phyloP scores from a whole-genome alignment of 2,329 filamentous ascomycete species.

The Trichoderma harzianum region DNA sequence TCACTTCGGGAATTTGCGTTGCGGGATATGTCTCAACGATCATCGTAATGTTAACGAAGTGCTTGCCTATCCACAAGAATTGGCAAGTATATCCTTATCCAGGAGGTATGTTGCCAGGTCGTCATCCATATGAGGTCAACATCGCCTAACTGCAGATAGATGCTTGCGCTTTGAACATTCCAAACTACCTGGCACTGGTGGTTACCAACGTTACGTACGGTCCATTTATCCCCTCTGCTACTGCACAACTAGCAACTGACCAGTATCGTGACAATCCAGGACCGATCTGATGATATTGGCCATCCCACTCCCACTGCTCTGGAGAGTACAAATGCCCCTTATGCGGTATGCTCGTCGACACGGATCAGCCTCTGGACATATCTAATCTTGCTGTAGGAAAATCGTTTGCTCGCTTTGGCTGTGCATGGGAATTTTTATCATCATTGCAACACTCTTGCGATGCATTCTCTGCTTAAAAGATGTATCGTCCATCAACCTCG shows the following conservation, averaged over 20 bases:
- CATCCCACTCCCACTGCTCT: constrained; percentile 26
- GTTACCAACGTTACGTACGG: constrained; percentile 26
- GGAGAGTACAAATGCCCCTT: constrained; percentile 25
- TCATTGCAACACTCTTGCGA: constrained; percentile 25
- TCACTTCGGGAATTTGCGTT: constrained; percentile 21
- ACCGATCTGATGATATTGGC: constrained; percentile 26
- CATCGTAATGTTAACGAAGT: constrained; percentile 23
- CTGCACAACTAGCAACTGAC: background rate
- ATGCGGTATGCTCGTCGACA: constrained; percentile 16
- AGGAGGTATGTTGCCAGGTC: constrained; percentile 18
- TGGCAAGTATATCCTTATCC: constrained; percentile 28
- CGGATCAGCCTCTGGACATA: background rate
- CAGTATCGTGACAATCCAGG: background rate
- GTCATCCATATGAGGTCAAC: background rate
- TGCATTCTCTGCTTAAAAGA: constrained; percentile 25
- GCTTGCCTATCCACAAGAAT: constrained; percentile 25
- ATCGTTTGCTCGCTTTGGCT: constrained; percentile 25
- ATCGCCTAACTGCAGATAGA: constrained; percentile 16
- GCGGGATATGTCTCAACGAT: constrained; percentile 23
- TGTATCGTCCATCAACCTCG: constrained; percentile 23
- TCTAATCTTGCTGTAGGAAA: constrained; percentile 19
- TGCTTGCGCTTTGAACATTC: constrained; percentile 22
- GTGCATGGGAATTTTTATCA: constrained; percentile 26
- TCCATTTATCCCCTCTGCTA: background rate
- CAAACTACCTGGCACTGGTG: constrained; percentile 24